Percentiles rank a stretch among this genome's conserved stretches.
Conservation (phyloP, 805 yeast genomes). For the Ogataea thermomethanolica region DNA sequence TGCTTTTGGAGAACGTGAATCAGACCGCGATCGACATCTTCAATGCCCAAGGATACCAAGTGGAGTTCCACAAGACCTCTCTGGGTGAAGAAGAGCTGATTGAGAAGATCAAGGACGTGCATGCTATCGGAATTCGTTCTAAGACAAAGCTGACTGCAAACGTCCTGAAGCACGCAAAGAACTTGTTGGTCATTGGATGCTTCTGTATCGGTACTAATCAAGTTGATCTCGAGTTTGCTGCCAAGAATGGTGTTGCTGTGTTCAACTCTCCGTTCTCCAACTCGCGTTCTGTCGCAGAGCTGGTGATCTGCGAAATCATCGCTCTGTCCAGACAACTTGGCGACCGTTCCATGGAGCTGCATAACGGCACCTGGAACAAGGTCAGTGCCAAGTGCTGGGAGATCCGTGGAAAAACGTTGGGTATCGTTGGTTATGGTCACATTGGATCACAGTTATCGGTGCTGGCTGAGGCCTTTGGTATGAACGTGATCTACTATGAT, state of each 20-base stretch:
- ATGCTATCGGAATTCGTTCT: slow-evolving; percentile 97
- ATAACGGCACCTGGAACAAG: slow-evolving; percentile 97
- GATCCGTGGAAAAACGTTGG: slow-evolving; percentile 96
- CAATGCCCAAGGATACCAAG: slow-evolving; percentile 91
- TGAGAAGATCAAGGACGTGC: slow-evolving; percentile 89
- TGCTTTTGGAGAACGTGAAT: slow-evolving; percentile 90
- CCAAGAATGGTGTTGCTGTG: slow-evolving; percentile 89
- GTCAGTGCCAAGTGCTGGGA: slow-evolving; percentile 96
- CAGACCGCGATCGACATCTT: slow-evolving; percentile 86
- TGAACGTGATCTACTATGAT: slow-evolving; percentile 94
- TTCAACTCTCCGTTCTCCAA: slow-evolving; percentile 93
- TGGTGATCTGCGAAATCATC: slow-evolving; percentile 93
- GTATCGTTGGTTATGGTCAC: slow-evolving; percentile 97
- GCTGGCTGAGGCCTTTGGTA: slow-evolving; percentile 95
- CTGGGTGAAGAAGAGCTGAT: slow-evolving; percentile 90
- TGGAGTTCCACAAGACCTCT: slow-evolving; percentile 87
- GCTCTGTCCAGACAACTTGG: slow-evolving; percentile 94
- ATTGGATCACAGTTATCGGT: slow-evolving; percentile 97
- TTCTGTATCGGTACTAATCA: slow-evolving; percentile 99
- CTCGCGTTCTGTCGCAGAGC: slow-evolving; percentile 97
- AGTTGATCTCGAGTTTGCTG: slow-evolving; percentile 90
- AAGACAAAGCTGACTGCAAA: slow-evolving; percentile 85
- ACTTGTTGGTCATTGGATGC: slow-evolving; percentile 89
- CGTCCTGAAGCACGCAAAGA: slow-evolving; percentile 80
- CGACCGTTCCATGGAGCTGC: slow-evolving; percentile 93